Evolutionary conservation across 495 filamentous ascomycete genomes (phyloP).

Genomic region (Melanomma pulvis-pyrius): DNA sequence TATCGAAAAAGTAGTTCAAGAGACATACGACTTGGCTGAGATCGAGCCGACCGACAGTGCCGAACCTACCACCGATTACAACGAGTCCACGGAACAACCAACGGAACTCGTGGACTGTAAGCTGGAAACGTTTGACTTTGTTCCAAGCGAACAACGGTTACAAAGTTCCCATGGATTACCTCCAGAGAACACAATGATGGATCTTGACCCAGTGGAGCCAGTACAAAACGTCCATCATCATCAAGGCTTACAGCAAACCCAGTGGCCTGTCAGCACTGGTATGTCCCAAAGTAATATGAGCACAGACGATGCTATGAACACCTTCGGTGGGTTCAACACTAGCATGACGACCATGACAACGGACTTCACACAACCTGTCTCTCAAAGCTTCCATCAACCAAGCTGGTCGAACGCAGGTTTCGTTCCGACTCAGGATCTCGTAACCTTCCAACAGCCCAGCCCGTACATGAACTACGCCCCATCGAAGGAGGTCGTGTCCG

Average conservation of each 20-base stretch:
- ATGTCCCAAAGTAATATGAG: conserved; percentile 24
- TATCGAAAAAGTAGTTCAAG: conserved; percentile 31
- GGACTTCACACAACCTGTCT: conserved; percentile 21
- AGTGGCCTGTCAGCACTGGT: conserved; percentile 31
- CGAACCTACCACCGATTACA: neutral
- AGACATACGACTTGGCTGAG: conserved; percentile 31
- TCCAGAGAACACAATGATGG: conserved; percentile 26
- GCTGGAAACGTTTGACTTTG: conserved; percentile 28
- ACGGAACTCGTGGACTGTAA: conserved; percentile 28
- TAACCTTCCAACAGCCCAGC: conserved; percentile 25
- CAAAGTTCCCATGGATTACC: conserved; percentile 22
- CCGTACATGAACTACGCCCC: conserved; percentile 28
- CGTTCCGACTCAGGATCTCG: conserved; percentile 24
- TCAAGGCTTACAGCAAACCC: conserved; percentile 18
- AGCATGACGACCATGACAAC: conserved; percentile 19
- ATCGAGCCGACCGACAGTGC: conserved; percentile 14
- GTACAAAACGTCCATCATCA: conserved; percentile 8
- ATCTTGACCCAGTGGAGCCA: conserved; percentile 28
- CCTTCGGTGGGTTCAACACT: conserved; percentile 18
- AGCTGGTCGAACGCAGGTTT: conserved; percentile 31
- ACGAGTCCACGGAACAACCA: neutral
- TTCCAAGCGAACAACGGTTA: neutral
- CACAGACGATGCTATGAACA: conserved; percentile 18
- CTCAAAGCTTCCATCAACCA: conserved; percentile 30
- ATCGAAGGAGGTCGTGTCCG: conserved; percentile 18